A percentile compares a stretch with the other conserved stretches of the same genome.
These are phyloP conservation scores for Abrus pulchellus DNA, from an alignment of 306 rosid species.

Conservation along the genomic window DNA sequence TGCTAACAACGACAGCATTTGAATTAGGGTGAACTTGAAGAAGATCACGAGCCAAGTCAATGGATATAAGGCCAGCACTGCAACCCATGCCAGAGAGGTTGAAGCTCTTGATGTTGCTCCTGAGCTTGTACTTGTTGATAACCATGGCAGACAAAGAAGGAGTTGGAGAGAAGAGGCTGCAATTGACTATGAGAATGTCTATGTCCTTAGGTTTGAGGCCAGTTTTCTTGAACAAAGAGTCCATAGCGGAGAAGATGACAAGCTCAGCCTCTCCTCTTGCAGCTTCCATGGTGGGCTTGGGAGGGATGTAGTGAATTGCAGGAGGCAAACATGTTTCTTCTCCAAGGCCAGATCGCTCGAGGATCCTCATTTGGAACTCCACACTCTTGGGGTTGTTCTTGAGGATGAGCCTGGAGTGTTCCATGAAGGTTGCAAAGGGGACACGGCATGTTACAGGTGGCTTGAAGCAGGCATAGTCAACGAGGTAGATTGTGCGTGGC, in stretches of 20 bases:
- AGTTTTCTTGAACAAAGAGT: constrained; percentile 63
- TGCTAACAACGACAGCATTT: constrained; percentile 83
- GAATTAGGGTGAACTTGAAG: constrained; percentile 94
- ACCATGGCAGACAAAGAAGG: constrained; percentile 95
- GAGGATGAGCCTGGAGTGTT: constrained; percentile 82
- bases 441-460: constrained; percentile 91
- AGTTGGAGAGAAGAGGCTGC: constrained; percentile 89
- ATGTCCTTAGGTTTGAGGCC: constrained; percentile 88
- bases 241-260: constrained; percentile 88
- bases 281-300: constrained; percentile 88
- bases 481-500: constrained; percentile 83
- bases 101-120: constrained; percentile 86
- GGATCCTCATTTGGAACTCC: constrained; percentile 90
- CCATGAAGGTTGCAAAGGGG: constrained; percentile 97
- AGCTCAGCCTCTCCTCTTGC: constrained; percentile 89
- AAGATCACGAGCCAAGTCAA: constrained; percentile 90
- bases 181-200: constrained; percentile 83
- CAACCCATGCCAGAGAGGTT: constrained; percentile 98
- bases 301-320: constrained; percentile 86
- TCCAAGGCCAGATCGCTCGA: constrained; percentile 89
- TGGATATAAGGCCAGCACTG: constrained; percentile 87
- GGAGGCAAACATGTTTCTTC: constrained; percentile 93
- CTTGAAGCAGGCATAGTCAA: constrained; percentile 91
- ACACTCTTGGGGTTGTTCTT: constrained; percentile 84
- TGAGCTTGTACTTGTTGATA: constrained; percentile 81